Percentiles rank a stretch among this genome's conserved stretches.
Conservation (phyloP, 257 asterid species). For the Solanum microdontum region DNA sequence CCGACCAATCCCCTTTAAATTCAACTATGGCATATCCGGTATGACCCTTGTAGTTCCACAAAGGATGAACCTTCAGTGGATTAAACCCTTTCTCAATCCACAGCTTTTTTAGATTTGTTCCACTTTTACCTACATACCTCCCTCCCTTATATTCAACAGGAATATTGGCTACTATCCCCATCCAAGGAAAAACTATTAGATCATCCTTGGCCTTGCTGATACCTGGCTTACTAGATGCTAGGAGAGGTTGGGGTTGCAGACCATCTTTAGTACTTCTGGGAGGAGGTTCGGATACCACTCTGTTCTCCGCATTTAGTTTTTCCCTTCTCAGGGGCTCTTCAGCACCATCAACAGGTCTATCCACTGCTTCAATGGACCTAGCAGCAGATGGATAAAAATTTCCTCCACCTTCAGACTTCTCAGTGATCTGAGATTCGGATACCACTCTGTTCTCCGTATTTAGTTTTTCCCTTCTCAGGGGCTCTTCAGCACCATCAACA, state of each 20-base stretch:
- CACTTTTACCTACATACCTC: conserved; percentile 28
- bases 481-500: background rate
- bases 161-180: conserved; percentile 41
- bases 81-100: conserved; percentile 26
- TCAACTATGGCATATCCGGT: conserved; percentile 43
- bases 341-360: background rate
- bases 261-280: background rate
- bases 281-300: background rate
- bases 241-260: background rate
- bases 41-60: conserved; percentile 35
- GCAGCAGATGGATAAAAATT: background rate
- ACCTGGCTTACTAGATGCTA: background rate
- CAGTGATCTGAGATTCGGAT: background rate
- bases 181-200: conserved; percentile 51
- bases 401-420: too few species aligned
- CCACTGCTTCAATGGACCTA: conserved; percentile 4
- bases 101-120: conserved; percentile 23
- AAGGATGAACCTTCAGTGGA: conserved; percentile 31
- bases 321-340: background rate
- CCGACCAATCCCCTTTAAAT: conserved; percentile 28
- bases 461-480: background rate
- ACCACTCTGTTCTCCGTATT: background rate
- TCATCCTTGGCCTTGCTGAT: conserved; percentile 14
- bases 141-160: conserved; percentile 23
- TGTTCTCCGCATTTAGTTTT: background rate